Evolutionary conservation across 2,329 filamentous ascomycete genomes (phyloP).

Genomic region (Beauveria medogensis): DNA sequence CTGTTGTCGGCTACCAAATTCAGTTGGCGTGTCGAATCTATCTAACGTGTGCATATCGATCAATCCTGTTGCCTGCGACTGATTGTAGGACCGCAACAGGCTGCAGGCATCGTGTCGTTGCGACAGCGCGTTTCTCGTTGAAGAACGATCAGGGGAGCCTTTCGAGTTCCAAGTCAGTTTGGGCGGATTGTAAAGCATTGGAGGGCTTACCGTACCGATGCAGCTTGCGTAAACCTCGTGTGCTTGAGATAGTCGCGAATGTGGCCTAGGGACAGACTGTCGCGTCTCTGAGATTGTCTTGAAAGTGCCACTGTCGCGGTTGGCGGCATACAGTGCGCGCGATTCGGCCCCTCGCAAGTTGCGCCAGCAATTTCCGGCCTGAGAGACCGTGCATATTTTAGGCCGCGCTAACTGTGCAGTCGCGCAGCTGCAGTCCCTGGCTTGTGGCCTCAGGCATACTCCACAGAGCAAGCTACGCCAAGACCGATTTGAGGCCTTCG

Average conservation of each 20-base stretch:
- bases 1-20: conserved; percentile 19
- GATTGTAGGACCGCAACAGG: conserved; percentile 10
- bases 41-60: conserved; percentile 24
- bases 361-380: neutral
- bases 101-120: conserved; percentile 10
- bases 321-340: conserved; percentile 12
- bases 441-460: conserved; percentile 11
- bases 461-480: neutral
- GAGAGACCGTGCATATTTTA: neutral
- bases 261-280: neutral
- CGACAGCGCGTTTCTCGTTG: conserved; percentile 9
- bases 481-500: conserved; percentile 6
- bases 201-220: neutral
- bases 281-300: conserved; percentile 9
- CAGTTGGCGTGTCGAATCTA: conserved; percentile 5
- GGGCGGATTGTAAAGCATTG: neutral
- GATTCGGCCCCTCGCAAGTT: neutral
- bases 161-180: neutral
- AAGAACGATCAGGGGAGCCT: neutral
- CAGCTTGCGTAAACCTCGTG: neutral
- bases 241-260: conserved; percentile 1
- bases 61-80: conserved; percentile 16
- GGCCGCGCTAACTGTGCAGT: conserved; percentile 10
- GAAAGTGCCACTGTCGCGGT: conserved; percentile 7
- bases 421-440: conserved; percentile 4